Percentiles rank a stretch among this genome's conserved stretches.
Conservation (phyloP, 2,329 filamentous ascomycete species). For the Zelopaecilomyces penicillatus region DNA sequence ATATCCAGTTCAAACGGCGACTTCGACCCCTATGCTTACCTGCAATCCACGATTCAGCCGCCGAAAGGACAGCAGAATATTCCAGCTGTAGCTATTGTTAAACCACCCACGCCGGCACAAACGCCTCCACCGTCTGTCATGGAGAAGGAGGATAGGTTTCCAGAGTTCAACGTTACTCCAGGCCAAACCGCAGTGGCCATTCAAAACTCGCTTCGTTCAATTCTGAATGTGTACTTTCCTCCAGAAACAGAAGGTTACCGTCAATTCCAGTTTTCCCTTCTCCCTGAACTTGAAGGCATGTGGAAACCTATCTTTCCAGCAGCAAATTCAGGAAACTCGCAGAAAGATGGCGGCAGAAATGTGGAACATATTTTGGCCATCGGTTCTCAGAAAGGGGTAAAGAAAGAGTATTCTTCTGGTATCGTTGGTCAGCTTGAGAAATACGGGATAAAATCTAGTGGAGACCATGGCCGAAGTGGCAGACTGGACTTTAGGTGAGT, state of each 20-base stretch:
- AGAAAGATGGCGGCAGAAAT: constrained; percentile 26
- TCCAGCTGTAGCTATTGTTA: constrained; percentile 19
- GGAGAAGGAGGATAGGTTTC: constrained; percentile 30
- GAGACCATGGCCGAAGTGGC: constrained; percentile 40
- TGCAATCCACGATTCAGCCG: constrained; percentile 17
- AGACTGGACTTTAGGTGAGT: constrained; percentile 50
- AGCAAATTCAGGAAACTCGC: constrained; percentile 19
- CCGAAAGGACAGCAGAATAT: constrained; percentile 14
- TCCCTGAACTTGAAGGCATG: constrained; percentile 40
- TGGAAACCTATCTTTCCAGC: constrained; percentile 46
- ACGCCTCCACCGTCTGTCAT: constrained; percentile 33
- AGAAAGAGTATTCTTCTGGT: constrained; percentile 37
- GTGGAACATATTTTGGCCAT: constrained; percentile 53
- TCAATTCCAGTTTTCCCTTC: constrained; percentile 38
- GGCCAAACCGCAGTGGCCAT: constrained; percentile 42
- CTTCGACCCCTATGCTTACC: constrained; percentile 40
- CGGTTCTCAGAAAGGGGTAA: constrained; percentile 47
- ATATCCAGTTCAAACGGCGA: constrained; percentile 22
- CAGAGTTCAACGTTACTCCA: constrained; percentile 33
- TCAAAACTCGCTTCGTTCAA: constrained; percentile 48
- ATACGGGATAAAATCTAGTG: constrained; percentile 42
- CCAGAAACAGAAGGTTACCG: constrained; percentile 37
- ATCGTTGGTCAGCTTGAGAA: constrained; percentile 46
- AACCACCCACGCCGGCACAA: constrained; percentile 34
- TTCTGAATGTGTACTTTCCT: constrained; percentile 44